Conservation (phyloP, 2,329 filamentous ascomycete genomes). For the Phoma sp. region DNA sequence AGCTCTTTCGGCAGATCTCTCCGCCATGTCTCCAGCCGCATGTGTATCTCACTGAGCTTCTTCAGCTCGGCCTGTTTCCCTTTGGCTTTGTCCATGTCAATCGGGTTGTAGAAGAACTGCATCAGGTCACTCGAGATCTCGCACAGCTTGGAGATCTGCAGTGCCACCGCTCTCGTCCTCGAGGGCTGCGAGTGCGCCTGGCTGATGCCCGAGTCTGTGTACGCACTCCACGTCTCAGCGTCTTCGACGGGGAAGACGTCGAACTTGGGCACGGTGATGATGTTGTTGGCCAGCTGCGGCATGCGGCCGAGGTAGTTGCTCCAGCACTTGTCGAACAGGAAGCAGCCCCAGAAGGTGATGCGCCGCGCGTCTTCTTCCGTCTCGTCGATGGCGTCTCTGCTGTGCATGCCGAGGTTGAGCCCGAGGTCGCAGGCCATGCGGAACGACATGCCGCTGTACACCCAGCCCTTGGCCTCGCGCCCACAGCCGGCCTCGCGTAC, state of each 20-base stretch:
- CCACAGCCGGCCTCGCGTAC: conserved; percentile 95
- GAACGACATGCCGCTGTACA: conserved; percentile 98
- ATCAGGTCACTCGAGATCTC: conserved; percentile 94
- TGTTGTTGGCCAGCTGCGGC: conserved; percentile 81
- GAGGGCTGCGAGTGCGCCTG: conserved; percentile 78
- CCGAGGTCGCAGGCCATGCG: conserved; percentile 96
- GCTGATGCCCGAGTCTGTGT: conserved; percentile 82
- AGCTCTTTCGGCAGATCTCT: conserved; percentile 83
- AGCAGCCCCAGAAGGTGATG: conserved; percentile 97
- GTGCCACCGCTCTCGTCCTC: conserved; percentile 72
- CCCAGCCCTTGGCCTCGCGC: conserved; percentile 94
- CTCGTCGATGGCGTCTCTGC: conserved; percentile 68
- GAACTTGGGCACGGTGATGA: conserved; percentile 84
- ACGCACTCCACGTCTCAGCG: conserved; percentile 83
- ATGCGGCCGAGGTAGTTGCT: conserved; percentile 94
- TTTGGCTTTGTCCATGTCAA: conserved; percentile 64
- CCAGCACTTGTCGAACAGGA: conserved; percentile 99
- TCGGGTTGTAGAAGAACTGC: conserved; percentile 88
- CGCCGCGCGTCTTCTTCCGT: conserved; percentile 87
- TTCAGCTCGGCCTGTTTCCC: conserved; percentile 87
- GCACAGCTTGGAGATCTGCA: conserved; percentile 83
- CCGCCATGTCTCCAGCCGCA: conserved; percentile 88
- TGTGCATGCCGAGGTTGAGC: conserved; percentile 77
- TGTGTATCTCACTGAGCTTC: conserved; percentile 90
- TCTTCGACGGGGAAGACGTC: conserved; percentile 93